Evolutionary conservation across 2,329 filamentous ascomycete species (phyloP), one percentile per base, ranked within the genome.

Genomic region (Cladosporium sp.): DNA sequence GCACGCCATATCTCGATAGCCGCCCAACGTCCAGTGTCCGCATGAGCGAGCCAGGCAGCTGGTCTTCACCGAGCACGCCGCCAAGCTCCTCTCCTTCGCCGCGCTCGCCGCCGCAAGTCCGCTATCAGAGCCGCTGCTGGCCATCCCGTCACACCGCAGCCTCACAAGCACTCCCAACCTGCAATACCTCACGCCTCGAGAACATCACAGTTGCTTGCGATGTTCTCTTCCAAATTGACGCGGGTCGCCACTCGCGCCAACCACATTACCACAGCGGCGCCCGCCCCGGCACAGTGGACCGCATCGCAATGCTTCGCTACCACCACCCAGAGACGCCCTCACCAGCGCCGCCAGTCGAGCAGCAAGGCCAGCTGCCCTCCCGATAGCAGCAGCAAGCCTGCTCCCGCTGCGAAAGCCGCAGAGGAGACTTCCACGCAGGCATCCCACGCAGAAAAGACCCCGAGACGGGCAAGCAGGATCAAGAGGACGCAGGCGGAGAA

Each of bases 281-380:
- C 52, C 70, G 70, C 48, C 67, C 66, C 58, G 32, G 64, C 62
- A 34, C 61, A 62, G 39, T 63, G 61, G 39, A 58, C 61, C 28
- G 55, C 64, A 35, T 45, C 45, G 39, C 63, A 62, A 73, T 73
- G 64, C 67, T 68, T 67, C 64, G 60, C 63, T 56, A 59, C 73
- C 59, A 36, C 47, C 45, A 42, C 45, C 44, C 45, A 50, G 49
- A 71, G 70, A 44, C 69, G 69, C 28, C 60, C 67, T 42, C 78
- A 80, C 66, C 77, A 80, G 63, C 75, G 78, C 58, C 76, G 79
- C 64, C 71, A 75, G 42, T 80, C 77, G 19, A 78, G 75, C 47
- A 80, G 78, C 54, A 81, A 80, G 66, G 71, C 78, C 20, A 78
- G 77, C 59, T 77, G 74, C 64, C 76, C 77, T 7, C 75, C 77